Conservation (phyloP, 768 basidiomycete genomes). For the Psilocybe cyanescens region DNA sequence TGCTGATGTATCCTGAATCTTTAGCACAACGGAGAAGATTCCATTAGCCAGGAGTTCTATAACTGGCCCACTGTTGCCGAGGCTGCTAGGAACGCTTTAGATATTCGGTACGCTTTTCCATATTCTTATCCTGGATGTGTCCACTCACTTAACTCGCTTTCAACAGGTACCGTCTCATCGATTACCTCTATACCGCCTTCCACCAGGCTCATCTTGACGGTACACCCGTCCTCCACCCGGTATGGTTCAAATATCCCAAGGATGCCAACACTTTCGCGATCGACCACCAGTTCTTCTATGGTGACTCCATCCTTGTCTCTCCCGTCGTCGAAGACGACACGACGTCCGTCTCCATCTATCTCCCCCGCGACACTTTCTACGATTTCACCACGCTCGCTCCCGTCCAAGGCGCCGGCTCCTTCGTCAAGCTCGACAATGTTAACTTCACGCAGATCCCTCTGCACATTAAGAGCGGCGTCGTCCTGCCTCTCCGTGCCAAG, state of each 20-base stretch:
- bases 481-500: slow-evolving; percentile 59
- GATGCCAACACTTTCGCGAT: slow-evolving; percentile 63
- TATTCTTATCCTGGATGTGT: no score
- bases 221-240: slow-evolving; percentile 62
- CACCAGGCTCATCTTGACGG: slow-evolving; percentile 60
- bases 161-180: slow-evolving; percentile 63
- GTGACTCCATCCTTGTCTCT: slow-evolving; percentile 67
- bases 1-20: background rate
- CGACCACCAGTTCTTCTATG: slow-evolving; percentile 74
- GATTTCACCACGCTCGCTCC: slow-evolving; percentile 57
- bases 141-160: no score
- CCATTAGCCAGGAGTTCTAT: slow-evolving; percentile 70
- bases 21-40: slow-evolving; percentile 57
- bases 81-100: slow-evolving; percentile 62
- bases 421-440: slow-evolving; percentile 48
- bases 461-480: slow-evolving; percentile 62
- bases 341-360: slow-evolving; percentile 63
- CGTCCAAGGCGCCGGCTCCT: slow-evolving; percentile 49
- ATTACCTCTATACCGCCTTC: slow-evolving; percentile 76
- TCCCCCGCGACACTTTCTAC: slow-evolving; percentile 69
- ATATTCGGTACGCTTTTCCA: slow-evolving; percentile 53
- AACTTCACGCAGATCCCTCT: slow-evolving; percentile 63
- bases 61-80: slow-evolving; percentile 59
- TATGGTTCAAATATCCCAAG: slow-evolving; percentile 71
- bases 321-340: slow-evolving; percentile 66